Evolutionary conservation across 1,284 basidiomycete genomes (phyloP), one percentile per base, ranked within the genome.

Genomic region (Fomitiporia mediterranea): DNA sequence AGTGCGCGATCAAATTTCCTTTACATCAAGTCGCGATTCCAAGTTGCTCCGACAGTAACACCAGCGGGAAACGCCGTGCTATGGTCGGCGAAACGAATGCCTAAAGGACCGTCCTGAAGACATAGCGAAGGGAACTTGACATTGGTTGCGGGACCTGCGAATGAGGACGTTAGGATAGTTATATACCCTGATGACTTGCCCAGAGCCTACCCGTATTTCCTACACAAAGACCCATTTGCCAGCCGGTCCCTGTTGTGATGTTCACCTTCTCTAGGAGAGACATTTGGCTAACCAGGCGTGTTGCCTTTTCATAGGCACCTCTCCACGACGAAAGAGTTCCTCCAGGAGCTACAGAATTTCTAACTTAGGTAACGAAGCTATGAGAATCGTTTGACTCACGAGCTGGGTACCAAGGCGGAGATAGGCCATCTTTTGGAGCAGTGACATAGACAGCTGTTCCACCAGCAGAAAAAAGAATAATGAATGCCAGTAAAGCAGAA

Each of bases 21-120:
- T 17, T 83, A 67, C 79, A 77, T 70, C 55, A 84, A 58, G 4
- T 56, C 55, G 9, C 58, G 57, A 39, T 70, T 65, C 79, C 74
- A 82, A 30, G 78, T 81, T n/a, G 77, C 72, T 4, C 78, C 81
- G n/a, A 70, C 67, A 28, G 80, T 81, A 56, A 85, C 76, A 2
- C 75, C 80, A 2, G 77, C 67, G 3, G 81, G 80, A 57, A 81
- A 83, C 15, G 61, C 63, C 37, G 55, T 61, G 11, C 61, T 61
- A 46, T 59, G 56, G 55, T 68, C 67, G 17, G 66, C 58, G 39
- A 65, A 62, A n/a, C 67, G 62, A 9, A 67, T 65, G 39, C 68
- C 68, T 23, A 65, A 57, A 13, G 68, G 74, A 9, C 73, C 71
- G 57, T 77, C 76, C 58, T 75, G 69, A 53, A 73, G 52, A 35